A percentile compares a stretch with the other conserved stretches of the same genome.
Conservation (phyloP, 176 grass and related monocot species). For the Microstegium vimineum region DNA sequence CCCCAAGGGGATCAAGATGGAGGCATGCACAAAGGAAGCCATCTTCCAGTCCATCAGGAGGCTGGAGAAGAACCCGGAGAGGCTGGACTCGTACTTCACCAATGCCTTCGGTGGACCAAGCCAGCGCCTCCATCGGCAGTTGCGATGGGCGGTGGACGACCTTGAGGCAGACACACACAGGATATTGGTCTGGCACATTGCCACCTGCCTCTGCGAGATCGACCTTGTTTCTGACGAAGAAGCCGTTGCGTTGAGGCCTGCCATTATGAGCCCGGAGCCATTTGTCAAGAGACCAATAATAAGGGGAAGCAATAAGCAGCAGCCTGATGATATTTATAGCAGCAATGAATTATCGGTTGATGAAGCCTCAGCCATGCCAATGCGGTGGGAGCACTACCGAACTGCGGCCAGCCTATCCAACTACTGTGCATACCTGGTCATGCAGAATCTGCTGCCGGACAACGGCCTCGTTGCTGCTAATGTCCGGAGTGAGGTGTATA, state of each 20-base stretch:
- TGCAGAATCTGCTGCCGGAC: no score
- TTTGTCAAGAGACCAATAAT: no score
- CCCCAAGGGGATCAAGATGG: not conserved
- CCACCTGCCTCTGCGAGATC: not conserved
- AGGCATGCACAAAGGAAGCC: not conserved
- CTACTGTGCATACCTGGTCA: conserved; percentile 19
- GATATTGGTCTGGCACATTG: conserved; percentile 26
- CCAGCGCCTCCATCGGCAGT: no score
- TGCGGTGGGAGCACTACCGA: not conserved
- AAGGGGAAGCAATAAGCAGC: no score
- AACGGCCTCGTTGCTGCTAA: not conserved
- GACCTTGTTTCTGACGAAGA: no score
- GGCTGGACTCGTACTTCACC: not conserved
- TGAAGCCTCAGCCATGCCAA: no score
- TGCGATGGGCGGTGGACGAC: fast-evolving
- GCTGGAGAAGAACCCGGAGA: not conserved
- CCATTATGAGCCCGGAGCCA: no score
- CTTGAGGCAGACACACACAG: conserved; percentile 11
- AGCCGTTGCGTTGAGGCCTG: no score
- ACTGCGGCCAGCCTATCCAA: not conserved
- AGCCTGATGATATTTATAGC: no score
- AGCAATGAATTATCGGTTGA: no score
- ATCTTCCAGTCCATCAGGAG: not conserved
- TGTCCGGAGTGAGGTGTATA: fast-evolving
- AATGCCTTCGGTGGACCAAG: not conserved